Conservation (phyloP, 2,329 filamentous ascomycete species). For the Monosporascus sp. region DNA sequence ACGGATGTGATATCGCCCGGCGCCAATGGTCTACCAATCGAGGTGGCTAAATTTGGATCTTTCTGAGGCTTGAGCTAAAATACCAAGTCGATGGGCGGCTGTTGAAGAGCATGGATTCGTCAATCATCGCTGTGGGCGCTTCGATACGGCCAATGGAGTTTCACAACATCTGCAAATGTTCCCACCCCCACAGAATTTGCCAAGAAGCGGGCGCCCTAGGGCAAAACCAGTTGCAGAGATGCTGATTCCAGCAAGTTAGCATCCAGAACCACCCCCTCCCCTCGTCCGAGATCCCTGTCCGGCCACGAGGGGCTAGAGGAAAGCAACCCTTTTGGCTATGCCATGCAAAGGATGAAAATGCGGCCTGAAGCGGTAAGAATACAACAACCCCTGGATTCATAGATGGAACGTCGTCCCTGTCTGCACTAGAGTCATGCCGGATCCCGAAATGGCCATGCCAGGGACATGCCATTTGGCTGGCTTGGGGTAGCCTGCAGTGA, state of each 20-base stretch:
- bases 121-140: conserved; percentile 12
- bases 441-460: not conserved
- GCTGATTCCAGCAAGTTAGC: not conserved
- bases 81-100: conserved; percentile 16
- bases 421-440: not conserved
- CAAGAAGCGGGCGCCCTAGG: not conserved
- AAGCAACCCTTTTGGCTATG: conserved; percentile 3
- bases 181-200: not conserved
- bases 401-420: not conserved
- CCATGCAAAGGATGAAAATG: not conserved
- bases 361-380: conserved; percentile 8
- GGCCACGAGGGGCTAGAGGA: conserved; percentile 3
- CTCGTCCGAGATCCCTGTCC: conserved; percentile 3
- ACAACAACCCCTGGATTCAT: conserved; percentile 2
- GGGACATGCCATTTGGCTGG: no score
- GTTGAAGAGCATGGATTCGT: conserved; percentile 25
- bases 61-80: conserved; percentile 6
- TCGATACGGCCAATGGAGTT: conserved; percentile 17
- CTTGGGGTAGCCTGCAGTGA: no score
- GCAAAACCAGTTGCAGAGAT: conserved; percentile 5
- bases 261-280: not conserved
- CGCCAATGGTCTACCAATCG: conserved; percentile 14
- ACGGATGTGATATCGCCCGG: conserved; percentile 3
- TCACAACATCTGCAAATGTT: not conserved
- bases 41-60: conserved; percentile 20